Evolutionary conservation across 768 basidiomycete genomes (phyloP), one percentile per base, ranked within the genome.

Genomic region (Multifurca ochricompacta): DNA sequence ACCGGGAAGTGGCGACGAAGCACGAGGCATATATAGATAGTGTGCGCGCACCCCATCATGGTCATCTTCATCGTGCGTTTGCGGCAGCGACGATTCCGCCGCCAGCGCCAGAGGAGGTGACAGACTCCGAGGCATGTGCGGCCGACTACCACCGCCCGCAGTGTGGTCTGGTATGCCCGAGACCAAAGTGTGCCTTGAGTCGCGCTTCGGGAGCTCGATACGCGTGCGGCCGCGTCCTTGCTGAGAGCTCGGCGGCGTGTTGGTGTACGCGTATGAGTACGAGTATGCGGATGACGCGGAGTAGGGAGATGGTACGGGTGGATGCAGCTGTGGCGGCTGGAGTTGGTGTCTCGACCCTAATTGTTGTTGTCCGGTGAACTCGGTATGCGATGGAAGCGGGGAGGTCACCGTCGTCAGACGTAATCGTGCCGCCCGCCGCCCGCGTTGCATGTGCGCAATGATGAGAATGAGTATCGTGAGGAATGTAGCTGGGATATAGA

Each of bases 401-500:
- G 52, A 64, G 36, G 47, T 51, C n/a, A 25, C 36, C 28, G 59
- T 58, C 16, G 48, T 56, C n/a, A 40, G 59, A 34, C 42, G 63
- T 31, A 27, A 49, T 41, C 49, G 59, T 19, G 51, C 51, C 47
- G 50, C 51, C 37, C 42, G 16, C n/a, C 46, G 53, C 6, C 42
- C 48, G 11, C 54, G 60, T n/a, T 54, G 63, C 28, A 73, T 63
- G 63, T 82, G 81, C 39, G 77, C 56, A 30, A 75, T 51, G 36
- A 79, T 60, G 23, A 86, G 65, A 3, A 71, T 52, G 21, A 81
- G 25, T 16, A 82, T 52, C 4, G 83, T 80, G 34, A 87, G 58
- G 52, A 79, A 36, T n/a, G 80, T 65, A 36, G 79, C 74, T 5
- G 87, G 82, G n/a, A 80, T 56, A 68, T 93, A 92, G 39, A 81